Conservation (phyloP, 805 yeast species). For the Myxozyma geophila region DNA sequence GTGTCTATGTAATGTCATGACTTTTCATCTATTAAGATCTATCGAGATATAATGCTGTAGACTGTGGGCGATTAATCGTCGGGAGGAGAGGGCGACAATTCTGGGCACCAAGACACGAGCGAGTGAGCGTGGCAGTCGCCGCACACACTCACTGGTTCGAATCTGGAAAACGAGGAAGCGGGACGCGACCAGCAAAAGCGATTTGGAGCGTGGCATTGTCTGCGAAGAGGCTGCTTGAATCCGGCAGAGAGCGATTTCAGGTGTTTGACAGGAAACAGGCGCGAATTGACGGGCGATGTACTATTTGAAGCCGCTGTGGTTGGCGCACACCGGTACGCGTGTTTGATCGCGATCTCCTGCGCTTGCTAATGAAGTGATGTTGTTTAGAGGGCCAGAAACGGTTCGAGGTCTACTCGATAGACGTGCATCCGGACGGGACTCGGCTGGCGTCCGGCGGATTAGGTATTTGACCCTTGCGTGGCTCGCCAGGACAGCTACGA, state of each 20-base stretch:
- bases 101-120: not conserved
- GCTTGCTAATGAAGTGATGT: not conserved
- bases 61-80: too few relatives aligned
- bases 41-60: too few relatives aligned
- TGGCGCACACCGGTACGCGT: conserved; percentile 57
- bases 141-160: not conserved
- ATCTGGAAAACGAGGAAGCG: too few relatives aligned
- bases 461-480: conserved; percentile 35
- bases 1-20: too few relatives aligned
- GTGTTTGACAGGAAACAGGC: not conserved
- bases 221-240: not conserved
- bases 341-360: not conserved
- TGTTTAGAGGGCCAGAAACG: conserved; percentile 70
- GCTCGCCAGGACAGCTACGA: not conserved
- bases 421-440: conserved; percentile 78
- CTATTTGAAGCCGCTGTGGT: conserved; percentile 72
- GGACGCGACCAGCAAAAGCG: not conserved
- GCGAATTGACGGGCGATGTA: conserved; percentile 52
- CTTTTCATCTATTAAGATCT: too few relatives aligned
- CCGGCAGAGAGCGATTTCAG: too few relatives aligned
- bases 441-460: conserved; percentile 90
- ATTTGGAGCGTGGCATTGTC: not conserved
- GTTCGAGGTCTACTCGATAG: conserved; percentile 83
- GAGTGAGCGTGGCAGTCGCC: not conserved
- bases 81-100: not conserved